phyloP scores from a whole-genome alignment of 2,329 filamentous ascomycete species.

The Fusarium domesticum region DNA sequence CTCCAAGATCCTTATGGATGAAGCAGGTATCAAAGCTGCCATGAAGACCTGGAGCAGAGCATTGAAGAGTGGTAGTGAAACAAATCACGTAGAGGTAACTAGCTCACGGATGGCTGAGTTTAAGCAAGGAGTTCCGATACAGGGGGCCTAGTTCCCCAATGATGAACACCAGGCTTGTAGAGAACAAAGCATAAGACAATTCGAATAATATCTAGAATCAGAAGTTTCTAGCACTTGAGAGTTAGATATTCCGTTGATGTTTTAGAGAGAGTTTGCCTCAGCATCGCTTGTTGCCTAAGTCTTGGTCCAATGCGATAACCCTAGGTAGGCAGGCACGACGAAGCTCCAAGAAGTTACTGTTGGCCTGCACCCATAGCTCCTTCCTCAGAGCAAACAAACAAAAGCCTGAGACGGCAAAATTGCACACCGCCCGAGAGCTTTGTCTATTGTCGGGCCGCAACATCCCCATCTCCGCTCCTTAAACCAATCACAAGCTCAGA shows the following conservation, averaged over 20 bases:
- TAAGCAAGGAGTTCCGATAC: not conserved
- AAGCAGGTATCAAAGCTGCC: not conserved
- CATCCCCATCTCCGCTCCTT: constrained; percentile 16
- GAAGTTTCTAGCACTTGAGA: too few species aligned
- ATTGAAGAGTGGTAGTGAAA: not conserved
- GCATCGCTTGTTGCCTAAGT: not conserved
- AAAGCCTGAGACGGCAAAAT: constrained; percentile 33
- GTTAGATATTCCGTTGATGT: too few species aligned
- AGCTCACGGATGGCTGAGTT: not conserved
- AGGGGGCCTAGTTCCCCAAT: not conserved
- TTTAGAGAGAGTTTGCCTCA: not conserved
- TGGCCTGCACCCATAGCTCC: not conserved
- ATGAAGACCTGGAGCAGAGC: not conserved
- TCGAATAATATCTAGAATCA: not conserved
- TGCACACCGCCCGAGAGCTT: constrained; percentile 31
- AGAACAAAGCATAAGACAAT: not conserved
- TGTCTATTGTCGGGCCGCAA: constrained; percentile 30
- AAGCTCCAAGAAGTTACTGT: not conserved
- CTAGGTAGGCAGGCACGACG: not conserved
- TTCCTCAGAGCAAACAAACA: not conserved
- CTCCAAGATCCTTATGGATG: constrained; percentile 5
- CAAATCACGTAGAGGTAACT: not conserved
- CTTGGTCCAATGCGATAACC: not conserved
- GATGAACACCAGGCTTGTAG: not conserved
- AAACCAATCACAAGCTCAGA: constrained; percentile 27